Conservation (phyloP, 2,329 filamentous ascomycete species). For the Teratosphaeria destructans region DNA sequence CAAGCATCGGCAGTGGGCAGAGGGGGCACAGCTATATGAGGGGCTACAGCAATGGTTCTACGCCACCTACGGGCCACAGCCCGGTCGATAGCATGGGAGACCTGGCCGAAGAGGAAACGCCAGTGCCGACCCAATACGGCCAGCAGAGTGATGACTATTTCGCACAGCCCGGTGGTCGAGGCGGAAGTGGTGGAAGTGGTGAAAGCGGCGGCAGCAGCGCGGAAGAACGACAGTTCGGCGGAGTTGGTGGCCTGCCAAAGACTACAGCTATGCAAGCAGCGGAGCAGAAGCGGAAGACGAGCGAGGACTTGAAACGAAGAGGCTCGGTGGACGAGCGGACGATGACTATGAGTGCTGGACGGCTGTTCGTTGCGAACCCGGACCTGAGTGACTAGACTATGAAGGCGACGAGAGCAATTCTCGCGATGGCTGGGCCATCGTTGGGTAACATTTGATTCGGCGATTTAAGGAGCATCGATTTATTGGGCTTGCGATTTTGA, state of each 20-base stretch:
- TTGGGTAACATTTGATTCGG: background rate
- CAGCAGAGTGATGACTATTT: constrained; percentile 32
- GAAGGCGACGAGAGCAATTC: background rate
- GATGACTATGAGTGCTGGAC: constrained; percentile 57
- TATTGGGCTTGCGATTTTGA: background rate
- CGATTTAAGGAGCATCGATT: background rate
- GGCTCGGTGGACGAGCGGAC: constrained; percentile 78
- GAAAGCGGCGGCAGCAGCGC: constrained; percentile 34
- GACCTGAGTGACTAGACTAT: constrained; percentile 45
- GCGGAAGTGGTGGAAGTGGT: constrained; percentile 33
- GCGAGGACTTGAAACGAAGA: constrained; percentile 62
- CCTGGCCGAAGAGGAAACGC: constrained; percentile 35
- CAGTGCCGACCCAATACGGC: constrained; percentile 29
- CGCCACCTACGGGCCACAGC: constrained; percentile 39
- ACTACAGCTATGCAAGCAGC: constrained; percentile 23
- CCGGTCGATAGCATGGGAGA: constrained; percentile 31
- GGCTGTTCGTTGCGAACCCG: constrained; percentile 79
- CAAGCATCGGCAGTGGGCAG: constrained; percentile 42
- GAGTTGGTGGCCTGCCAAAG: constrained; percentile 41
- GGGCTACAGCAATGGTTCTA: constrained; percentile 39
- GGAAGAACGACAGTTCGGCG: constrained; percentile 46
- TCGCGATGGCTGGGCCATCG: background rate
- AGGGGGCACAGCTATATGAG: constrained; percentile 28
- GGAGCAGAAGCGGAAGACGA: constrained; percentile 54
- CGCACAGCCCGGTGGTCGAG: constrained; percentile 28